Conservation (phyloP, 805 yeast species). For the Candida anglica region DNA sequence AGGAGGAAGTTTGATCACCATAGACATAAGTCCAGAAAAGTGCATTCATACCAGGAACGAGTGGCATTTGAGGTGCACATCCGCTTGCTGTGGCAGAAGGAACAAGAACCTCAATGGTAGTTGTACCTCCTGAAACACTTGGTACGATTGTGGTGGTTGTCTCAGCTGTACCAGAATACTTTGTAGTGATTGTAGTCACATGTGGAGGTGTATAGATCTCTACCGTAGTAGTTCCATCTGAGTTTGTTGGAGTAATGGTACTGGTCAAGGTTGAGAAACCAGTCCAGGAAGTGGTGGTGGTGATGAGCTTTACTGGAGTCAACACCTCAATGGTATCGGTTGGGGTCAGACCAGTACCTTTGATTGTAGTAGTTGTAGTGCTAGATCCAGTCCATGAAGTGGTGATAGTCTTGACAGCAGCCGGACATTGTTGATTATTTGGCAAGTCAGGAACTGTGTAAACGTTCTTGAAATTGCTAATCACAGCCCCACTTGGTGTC, state of each 20-base stretch:
- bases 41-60: neutral
- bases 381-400: slow-evolving; percentile 8
- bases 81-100: neutral
- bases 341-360: slow-evolving; percentile 3
- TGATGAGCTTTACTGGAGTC: slow-evolving; percentile 1
- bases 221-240: slow-evolving; percentile 1
- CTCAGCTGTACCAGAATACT: neutral
- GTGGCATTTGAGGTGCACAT: neutral
- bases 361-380: slow-evolving; percentile 5
- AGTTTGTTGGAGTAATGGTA: slow-evolving; percentile 3
- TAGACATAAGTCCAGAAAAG: neutral
- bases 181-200: neutral
- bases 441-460: slow-evolving; percentile 3
- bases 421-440: neutral
- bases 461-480: neutral
- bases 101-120: neutral
- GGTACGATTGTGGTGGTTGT: neutral
- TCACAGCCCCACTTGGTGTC: neutral
- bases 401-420: neutral
- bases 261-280: slow-evolving; percentile 6
- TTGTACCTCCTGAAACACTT: neutral
- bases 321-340: slow-evolving; percentile 7
- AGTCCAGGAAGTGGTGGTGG: slow-evolving; percentile 7
- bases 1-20: neutral
- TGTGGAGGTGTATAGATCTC: neutral